Conservation (phyloP, 169 alveolate genomes). For the Blepharisma undulans region DNA sequence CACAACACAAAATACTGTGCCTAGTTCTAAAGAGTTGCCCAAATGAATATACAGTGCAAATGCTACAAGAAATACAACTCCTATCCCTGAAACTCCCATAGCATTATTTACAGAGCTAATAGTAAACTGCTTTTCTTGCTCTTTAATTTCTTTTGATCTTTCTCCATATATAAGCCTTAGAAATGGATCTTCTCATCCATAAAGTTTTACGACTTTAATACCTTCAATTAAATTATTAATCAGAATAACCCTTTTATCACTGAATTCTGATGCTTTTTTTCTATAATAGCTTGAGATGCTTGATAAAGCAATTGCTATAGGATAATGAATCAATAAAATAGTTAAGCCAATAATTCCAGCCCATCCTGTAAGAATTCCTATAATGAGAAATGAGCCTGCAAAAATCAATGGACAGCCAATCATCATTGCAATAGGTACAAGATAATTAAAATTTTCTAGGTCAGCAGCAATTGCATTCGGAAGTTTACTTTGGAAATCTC, state of each 20-base stretch:
- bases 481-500: not conserved
- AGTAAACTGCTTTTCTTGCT: not conserved
- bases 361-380: not conserved
- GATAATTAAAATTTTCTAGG: not conserved
- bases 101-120: not conserved
- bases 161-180: not conserved
- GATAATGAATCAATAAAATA: not conserved
- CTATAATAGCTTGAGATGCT: not conserved
- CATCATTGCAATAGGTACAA: not conserved
- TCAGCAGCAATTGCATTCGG: not conserved
- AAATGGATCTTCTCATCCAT: slow-evolving; percentile 54
- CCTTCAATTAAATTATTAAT: slow-evolving; percentile 49
- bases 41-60: not conserved
- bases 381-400: not conserved
- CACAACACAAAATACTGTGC: not conserved
- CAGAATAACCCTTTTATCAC: slow-evolving; percentile 27
- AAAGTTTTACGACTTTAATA: slow-evolving; percentile 41
- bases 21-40: not conserved
- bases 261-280: not conserved
- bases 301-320: not conserved
- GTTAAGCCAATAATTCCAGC: slow-evolving; percentile 15
- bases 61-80: not conserved
- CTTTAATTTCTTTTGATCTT: slow-evolving; percentile 46
- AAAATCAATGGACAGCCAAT: not conserved
- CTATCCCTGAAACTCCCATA: not conserved